These are phyloP conservation scores for Plasmodium berghei DNA, from an alignment of 169 alveolate species.

Conservation along the genomic window DNA sequence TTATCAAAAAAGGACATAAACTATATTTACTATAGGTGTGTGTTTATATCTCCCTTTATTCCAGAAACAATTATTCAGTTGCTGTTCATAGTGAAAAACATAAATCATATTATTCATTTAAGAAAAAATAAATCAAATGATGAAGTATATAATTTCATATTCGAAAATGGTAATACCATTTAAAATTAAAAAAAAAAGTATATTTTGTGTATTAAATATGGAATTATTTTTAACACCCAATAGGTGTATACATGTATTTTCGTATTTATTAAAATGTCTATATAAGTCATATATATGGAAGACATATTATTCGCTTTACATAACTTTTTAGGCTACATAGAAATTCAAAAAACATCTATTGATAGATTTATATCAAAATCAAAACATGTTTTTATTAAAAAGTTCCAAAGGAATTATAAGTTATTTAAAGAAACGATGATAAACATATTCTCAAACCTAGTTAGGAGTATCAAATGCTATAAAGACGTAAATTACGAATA, in stretches of 20 bases:
- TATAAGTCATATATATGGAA: neutral
- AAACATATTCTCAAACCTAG: constrained; percentile 29
- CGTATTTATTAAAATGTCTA: neutral
- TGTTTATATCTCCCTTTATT: constrained; percentile 70
- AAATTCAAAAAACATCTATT: constrained; percentile 68
- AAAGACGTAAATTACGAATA: constrained; percentile 51
- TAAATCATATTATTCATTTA: constrained; percentile 61
- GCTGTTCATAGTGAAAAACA: constrained; percentile 60
- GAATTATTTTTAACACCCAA: neutral
- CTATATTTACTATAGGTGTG: constrained; percentile 45
- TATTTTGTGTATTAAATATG: neutral
- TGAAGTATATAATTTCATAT: constrained; percentile 62
- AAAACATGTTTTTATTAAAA: constrained; percentile 29
- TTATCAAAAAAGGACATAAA: constrained; percentile 21
- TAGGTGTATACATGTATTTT: neutral
- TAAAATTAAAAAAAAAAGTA: constrained; percentile 13
- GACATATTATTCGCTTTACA: neutral
- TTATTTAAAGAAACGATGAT: constrained; percentile 49
- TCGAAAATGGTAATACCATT: constrained; percentile 36
- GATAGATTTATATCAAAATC: constrained; percentile 53
- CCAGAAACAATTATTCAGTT: constrained; percentile 70
- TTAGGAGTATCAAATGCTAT: constrained; percentile 42
- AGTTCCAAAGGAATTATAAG: constrained; percentile 16
- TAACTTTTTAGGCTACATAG: constrained; percentile 51
- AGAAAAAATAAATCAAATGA: constrained; percentile 14